phyloP scores from a whole-genome alignment of 176 grass and related monocot species.

The Aegilops umbellulata region DNA sequence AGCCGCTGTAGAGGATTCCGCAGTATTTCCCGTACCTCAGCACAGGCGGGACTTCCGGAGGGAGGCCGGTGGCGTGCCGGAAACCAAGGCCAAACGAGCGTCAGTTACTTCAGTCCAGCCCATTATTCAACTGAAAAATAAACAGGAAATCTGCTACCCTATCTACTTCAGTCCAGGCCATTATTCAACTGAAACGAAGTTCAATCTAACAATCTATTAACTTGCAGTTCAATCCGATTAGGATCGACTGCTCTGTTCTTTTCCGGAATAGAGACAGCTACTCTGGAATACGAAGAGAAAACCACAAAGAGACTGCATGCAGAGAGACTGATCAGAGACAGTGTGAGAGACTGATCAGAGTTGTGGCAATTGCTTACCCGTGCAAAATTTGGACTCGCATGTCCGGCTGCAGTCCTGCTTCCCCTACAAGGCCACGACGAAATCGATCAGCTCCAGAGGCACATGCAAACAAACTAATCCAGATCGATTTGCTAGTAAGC shows the following conservation, averaged over 20 bases:
- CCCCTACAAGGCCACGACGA: conserved; percentile 32
- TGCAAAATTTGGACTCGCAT: conserved; percentile 70
- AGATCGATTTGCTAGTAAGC: background rate
- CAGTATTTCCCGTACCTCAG: conserved; percentile 93
- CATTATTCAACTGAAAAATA: background rate
- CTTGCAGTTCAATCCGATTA: background rate
- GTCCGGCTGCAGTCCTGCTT: conserved; percentile 64
- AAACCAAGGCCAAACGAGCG: background rate
- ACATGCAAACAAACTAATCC: background rate
- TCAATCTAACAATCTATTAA: too few relatives aligned
- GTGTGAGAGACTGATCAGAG: background rate
- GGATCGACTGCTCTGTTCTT: background rate
- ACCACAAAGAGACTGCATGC: background rate
- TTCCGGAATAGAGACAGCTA: background rate
- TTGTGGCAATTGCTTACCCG: conserved; percentile 27
- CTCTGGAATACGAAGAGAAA: background rate
- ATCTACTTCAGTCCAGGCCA: background rate
- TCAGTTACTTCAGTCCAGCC: background rate
- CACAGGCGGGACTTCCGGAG: conserved; percentile 57
- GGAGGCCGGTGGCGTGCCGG: background rate
- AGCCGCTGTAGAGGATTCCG: conserved; percentile 85
- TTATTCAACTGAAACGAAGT: too few relatives aligned
- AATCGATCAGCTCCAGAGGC: conserved; percentile 2
- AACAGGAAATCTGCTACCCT: background rate
- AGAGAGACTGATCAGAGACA: background rate